These are phyloP conservation scores for Candida maltosa DNA, from an alignment of 805 yeast genomes.

Conservation along the genomic window DNA sequence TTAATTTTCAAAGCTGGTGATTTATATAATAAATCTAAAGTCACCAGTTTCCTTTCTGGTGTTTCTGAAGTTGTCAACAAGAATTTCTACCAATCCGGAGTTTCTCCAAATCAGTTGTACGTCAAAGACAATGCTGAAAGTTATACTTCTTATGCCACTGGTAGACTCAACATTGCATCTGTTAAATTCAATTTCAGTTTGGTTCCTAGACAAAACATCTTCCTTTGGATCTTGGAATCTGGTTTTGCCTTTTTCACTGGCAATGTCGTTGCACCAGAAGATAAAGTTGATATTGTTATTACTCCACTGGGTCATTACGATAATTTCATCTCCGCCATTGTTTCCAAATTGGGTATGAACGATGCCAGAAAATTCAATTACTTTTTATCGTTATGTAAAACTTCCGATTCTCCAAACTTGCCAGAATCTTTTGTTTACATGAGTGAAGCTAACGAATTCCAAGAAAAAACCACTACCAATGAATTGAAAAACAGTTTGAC, in stretches of 20 bases:
- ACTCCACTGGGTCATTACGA: constrained; percentile 55
- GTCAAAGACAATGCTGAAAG: constrained; percentile 62
- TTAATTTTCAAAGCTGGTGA: constrained; percentile 58
- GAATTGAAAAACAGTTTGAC: constrained; percentile 38
- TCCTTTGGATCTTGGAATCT: constrained; percentile 64
- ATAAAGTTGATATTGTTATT: constrained; percentile 61
- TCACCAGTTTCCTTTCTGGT: constrained; percentile 49
- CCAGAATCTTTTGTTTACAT: constrained; percentile 79
- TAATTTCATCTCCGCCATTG: constrained; percentile 78
- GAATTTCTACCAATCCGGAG: constrained; percentile 81
- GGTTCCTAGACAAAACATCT: constrained; percentile 76
- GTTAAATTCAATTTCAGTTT: constrained; percentile 60
- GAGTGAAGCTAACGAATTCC: constrained; percentile 85
- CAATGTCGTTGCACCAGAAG: constrained; percentile 52
- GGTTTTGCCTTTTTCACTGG: constrained; percentile 56
- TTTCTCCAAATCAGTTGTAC: constrained; percentile 39
- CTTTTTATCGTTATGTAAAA: constrained; percentile 79
- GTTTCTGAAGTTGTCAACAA: constrained; percentile 51
- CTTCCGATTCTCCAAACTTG: constrained; percentile 66
- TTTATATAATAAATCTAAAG: constrained; percentile 52
- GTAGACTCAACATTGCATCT: constrained; percentile 73
- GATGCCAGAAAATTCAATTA: constrained; percentile 72
- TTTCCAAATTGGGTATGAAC: constrained; percentile 81
- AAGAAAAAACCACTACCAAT: constrained; percentile 55
- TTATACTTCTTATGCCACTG: constrained; percentile 78